phyloP scores from a whole-genome alignment of 345 rosid genomes.

The Brassica cretica region DNA sequence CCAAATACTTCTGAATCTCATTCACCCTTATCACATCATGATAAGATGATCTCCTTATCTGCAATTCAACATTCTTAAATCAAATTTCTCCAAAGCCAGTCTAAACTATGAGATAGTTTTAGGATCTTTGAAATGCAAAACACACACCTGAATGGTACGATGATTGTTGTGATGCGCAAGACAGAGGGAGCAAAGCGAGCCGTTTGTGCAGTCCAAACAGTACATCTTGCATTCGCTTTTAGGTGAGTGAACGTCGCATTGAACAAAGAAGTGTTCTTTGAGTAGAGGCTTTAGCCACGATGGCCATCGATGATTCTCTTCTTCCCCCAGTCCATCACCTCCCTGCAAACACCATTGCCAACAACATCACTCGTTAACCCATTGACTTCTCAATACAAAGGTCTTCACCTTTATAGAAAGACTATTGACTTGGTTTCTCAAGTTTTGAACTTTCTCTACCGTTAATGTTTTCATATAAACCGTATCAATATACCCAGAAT shows the following conservation, averaged over 20 bases:
- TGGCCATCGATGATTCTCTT: conserved; percentile 66
- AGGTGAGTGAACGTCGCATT: conserved; percentile 73
- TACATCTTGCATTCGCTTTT: conserved; percentile 97
- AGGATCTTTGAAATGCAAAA: not conserved
- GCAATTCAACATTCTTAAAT: conserved; percentile 4
- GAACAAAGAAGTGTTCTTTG: conserved; percentile 68
- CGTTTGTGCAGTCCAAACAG: conserved; percentile 81
- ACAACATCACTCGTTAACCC: not conserved
- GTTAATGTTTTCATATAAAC: not conserved
- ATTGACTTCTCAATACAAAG: conserved; percentile 24
- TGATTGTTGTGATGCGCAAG: conserved; percentile 70
- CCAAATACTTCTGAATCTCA: conserved; percentile 81
- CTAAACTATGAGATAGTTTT: not conserved
- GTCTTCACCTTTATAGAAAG: conserved; percentile 18
- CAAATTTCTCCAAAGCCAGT: not conserved
- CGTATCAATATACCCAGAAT: not conserved
- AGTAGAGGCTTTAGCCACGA: conserved; percentile 79
- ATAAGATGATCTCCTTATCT: conserved; percentile 97
- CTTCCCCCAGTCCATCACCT: conserved; percentile 59
- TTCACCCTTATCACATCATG: conserved; percentile 89
- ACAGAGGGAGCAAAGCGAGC: conserved; percentile 83
- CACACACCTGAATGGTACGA: conserved; percentile 70
- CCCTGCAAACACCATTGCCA: conserved; percentile 34
- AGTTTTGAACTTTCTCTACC: not conserved
- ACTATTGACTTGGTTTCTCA: conserved; percentile 6